A percentile compares a stretch with the other conserved stretches of the same genome.
These are phyloP conservation scores for Phytophthora cactorum DNA, from an alignment of 352 stramenopile species.

Conservation along the genomic window DNA sequence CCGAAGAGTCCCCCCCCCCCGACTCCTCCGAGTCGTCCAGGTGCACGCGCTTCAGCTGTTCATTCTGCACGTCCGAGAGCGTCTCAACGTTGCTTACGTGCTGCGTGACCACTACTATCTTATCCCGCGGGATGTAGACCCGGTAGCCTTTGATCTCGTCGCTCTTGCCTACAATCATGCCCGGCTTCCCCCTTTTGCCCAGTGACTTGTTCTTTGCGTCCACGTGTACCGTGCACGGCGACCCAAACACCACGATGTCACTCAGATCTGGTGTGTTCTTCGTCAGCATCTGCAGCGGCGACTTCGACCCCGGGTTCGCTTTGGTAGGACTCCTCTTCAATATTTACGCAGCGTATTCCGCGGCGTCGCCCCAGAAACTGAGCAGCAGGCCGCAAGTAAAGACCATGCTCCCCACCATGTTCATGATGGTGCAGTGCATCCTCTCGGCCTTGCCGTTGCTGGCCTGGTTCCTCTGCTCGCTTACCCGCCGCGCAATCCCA, in stretches of 20 bases:
- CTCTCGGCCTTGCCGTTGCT: slow-evolving; percentile 36
- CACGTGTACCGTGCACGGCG: background rate
- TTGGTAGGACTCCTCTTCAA: too few relatives aligned
- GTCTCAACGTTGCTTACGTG: background rate
- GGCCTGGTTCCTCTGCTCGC: background rate
- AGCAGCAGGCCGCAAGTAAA: slow-evolving; percentile 31
- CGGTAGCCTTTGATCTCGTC: background rate
- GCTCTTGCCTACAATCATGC: background rate
- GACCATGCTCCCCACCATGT: slow-evolving; percentile 40
- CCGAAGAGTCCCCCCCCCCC: background rate
- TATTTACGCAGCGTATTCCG: slow-evolving; percentile 31
- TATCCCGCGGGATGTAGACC: background rate
- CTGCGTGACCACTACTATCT: background rate
- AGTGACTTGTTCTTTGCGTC: background rate
- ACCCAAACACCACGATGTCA: slow-evolving; percentile 7
- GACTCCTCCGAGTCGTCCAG: background rate
- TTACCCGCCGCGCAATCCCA: too few relatives aligned
- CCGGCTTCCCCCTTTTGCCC: background rate
- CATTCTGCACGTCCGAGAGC: background rate
- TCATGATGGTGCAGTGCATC: slow-evolving; percentile 43
- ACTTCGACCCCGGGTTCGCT: slow-evolving; percentile 22
- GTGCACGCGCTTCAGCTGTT: background rate
- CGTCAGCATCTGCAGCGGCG: slow-evolving; percentile 18
- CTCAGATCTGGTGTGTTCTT: background rate
- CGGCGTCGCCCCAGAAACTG: slow-evolving; percentile 32